These are phyloP conservation scores for Cordia subcordata DNA, from an alignment of 257 asterid genomes.

Conservation along the genomic window DNA sequence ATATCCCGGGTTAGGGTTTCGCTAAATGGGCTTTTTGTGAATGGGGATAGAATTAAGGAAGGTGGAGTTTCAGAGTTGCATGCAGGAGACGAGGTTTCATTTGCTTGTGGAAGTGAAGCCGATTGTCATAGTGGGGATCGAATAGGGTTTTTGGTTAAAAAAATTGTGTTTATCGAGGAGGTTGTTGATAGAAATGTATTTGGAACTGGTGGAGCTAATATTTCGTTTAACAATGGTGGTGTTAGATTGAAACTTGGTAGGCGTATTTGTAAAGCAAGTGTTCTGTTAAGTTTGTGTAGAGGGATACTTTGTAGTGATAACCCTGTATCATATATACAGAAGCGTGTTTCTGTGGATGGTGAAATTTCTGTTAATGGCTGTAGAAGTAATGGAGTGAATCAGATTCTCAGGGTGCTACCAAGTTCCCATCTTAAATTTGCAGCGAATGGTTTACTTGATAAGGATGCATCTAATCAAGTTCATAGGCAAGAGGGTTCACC, in stretches of 20 bases:
- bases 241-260: constrained; percentile 17
- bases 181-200: constrained; percentile 30
- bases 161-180: constrained; percentile 45
- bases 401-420: constrained; percentile 13
- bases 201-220: constrained; percentile 14
- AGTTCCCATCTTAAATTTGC: constrained; percentile 20
- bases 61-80: constrained; percentile 46
- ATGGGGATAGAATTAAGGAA: constrained; percentile 41
- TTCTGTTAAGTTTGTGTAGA: constrained; percentile 56
- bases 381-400: constrained; percentile 18
- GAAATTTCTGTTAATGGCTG: constrained; percentile 15
- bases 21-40: constrained; percentile 62
- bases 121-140: constrained; percentile 28
- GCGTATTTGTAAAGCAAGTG: constrained; percentile 31
- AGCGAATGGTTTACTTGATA: constrained; percentile 16
- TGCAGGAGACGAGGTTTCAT: constrained; percentile 66
- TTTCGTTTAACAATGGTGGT: constrained; percentile 9
- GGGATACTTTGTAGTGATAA: constrained; percentile 61
- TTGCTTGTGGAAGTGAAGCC: constrained; percentile 40
- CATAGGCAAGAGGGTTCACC: constrained; percentile 39
- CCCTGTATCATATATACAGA: constrained; percentile 50
- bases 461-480: constrained; percentile 25
- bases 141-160: constrained; percentile 62
- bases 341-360: constrained; percentile 22
- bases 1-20: constrained; percentile 44